phyloP scores from a whole-genome alignment of 2,329 filamentous ascomycete species.

The Verticillium longisporum region DNA sequence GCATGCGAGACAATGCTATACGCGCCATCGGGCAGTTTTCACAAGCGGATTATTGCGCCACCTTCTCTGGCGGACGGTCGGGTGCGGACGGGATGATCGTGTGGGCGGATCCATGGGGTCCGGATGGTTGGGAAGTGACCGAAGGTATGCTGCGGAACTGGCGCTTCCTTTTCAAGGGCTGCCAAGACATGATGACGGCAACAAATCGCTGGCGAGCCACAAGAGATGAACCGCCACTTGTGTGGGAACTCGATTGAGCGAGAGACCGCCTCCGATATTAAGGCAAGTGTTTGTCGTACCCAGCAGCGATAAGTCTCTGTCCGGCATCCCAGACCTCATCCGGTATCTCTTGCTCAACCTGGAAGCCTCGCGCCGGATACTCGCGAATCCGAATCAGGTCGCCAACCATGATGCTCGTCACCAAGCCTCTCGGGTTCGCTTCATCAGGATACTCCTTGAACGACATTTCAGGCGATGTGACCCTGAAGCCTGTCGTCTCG shows the following conservation, averaged over 20 bases:
- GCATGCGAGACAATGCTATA: neutral
- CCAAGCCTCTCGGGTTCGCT: constrained; percentile 31
- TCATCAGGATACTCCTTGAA: constrained; percentile 34
- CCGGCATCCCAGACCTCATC: constrained; percentile 32
- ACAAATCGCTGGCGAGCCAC: constrained; percentile 31
- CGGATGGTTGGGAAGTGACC: constrained; percentile 33
- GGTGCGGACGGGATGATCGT: constrained; percentile 14
- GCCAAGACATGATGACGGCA: constrained; percentile 23
- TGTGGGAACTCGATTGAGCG: constrained; percentile 4
- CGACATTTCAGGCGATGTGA: constrained; percentile 31
- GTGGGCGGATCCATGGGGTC: constrained; percentile 31
- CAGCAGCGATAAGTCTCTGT: constrained; percentile 29
- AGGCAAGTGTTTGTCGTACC: constrained; percentile 30
- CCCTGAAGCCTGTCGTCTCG: constrained; percentile 21
- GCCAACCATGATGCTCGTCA: constrained; percentile 37
- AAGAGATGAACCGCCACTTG: constrained; percentile 16
- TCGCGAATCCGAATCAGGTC: constrained; percentile 35
- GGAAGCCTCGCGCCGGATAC: constrained; percentile 34
- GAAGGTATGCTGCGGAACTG: constrained; percentile 29
- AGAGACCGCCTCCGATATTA: constrained; percentile 9
- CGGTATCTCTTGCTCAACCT: constrained; percentile 35
- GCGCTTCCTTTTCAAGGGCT: constrained; percentile 30
- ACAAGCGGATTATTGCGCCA: neutral
- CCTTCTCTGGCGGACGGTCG: neutral
- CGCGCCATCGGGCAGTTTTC: neutral